Conservation (phyloP, 176 grass and related monocot species). For the Cocos nucifera region DNA sequence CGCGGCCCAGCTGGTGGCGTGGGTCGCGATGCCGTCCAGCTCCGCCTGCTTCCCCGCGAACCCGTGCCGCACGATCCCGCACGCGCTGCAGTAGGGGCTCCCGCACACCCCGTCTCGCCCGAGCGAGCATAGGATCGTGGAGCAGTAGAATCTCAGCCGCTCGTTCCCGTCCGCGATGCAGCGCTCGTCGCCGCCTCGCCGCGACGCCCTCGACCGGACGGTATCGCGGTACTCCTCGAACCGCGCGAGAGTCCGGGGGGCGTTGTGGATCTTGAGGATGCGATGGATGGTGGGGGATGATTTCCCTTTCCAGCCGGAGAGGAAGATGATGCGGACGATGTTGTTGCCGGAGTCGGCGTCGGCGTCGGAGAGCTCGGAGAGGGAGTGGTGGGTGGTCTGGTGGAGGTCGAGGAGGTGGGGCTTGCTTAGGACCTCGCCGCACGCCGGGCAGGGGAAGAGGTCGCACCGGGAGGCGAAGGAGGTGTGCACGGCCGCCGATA, state of each 20-base stretch:
- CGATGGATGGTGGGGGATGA: conserved; percentile 23
- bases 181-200: conserved; percentile 36
- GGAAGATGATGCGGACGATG: conserved; percentile 87
- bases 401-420: conserved; percentile 74
- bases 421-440: conserved; percentile 59
- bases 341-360: conserved; percentile 54
- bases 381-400: conserved; percentile 62
- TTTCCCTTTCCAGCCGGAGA: conserved; percentile 37
- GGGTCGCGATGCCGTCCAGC: conserved; percentile 62
- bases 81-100: conserved; percentile 67
- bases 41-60: conserved; percentile 78
- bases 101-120: conserved; percentile 43
- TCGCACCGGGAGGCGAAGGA: conserved; percentile 38
- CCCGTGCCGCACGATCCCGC: conserved; percentile 58
- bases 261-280: conserved; percentile 82
- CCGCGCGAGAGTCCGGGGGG: conserved; percentile 36
- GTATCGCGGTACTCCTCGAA: conserved; percentile 83
- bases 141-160: conserved; percentile 83
- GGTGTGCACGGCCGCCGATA: neutral
- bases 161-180: conserved; percentile 91
- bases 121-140: conserved; percentile 58
- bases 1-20: conserved; percentile 50
- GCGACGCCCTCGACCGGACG: conserved; percentile 51
- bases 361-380: conserved; percentile 49
- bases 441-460: conserved; percentile 62